Conservation (phyloP, 192 early-diverging fungal species). For the Coemansia sp. region DNA sequence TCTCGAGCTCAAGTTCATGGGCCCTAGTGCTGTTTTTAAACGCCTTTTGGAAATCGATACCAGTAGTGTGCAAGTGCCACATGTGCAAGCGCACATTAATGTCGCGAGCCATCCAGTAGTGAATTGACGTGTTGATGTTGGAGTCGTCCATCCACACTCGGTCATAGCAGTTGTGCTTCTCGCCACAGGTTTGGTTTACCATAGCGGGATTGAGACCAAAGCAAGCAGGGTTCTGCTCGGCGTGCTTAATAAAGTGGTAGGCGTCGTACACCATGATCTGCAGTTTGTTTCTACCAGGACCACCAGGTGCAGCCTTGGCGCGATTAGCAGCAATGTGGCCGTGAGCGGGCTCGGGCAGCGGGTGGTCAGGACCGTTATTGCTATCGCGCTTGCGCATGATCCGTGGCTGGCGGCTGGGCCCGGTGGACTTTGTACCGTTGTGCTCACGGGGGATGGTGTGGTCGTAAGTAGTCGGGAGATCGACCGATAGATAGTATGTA, state of each 20-base stretch:
- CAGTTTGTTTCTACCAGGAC: slow-evolving; percentile 16
- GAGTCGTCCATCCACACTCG: slow-evolving; percentile 53
- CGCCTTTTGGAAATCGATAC: slow-evolving; percentile 7
- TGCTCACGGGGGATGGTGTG: slow-evolving; percentile 47
- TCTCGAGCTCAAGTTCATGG: slow-evolving; percentile 44
- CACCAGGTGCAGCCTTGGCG: background rate
- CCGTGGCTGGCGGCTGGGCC: slow-evolving; percentile 9
- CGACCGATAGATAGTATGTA: slow-evolving; percentile 37
- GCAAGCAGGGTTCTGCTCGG: slow-evolving; percentile 34
- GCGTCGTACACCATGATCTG: slow-evolving; percentile 55
- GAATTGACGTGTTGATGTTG: slow-evolving; percentile 41
- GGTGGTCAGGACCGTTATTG: background rate
- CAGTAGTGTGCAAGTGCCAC: slow-evolving; percentile 47
- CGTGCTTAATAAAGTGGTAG: slow-evolving; percentile 54
- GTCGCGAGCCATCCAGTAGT: slow-evolving; percentile 56
- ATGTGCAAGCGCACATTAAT: slow-evolving; percentile 42
- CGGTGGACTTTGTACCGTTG: slow-evolving; percentile 30
- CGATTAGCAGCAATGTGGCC: background rate
- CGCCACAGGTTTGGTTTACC: slow-evolving; percentile 42
- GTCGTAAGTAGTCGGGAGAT: slow-evolving; percentile 41
- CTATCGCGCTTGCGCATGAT: background rate
- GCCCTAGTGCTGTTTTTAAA: slow-evolving; percentile 44
- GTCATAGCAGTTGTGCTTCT: slow-evolving; percentile 42
- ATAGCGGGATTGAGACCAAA: slow-evolving; percentile 31
- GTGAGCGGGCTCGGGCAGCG: background rate